Conservation (phyloP, 768 basidiomycete genomes). For the Trametes cubensis region DNA sequence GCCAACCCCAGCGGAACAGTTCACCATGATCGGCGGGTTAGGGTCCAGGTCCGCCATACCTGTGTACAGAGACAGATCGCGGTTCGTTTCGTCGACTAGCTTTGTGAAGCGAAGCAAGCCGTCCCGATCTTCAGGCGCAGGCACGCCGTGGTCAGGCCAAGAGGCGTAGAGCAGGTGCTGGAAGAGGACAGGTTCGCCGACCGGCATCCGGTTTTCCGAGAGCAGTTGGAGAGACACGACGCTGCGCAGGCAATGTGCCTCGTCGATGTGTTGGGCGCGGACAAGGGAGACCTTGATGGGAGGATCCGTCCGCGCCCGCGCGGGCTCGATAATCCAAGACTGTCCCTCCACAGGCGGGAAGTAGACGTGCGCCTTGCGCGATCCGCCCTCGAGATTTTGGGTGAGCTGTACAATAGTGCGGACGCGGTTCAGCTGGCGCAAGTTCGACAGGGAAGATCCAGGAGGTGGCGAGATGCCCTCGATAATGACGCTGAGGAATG, state of each 20-base stretch:
- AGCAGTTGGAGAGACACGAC: slow-evolving; percentile 56
- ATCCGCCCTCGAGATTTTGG: slow-evolving; percentile 65
- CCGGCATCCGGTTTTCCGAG: slow-evolving; percentile 21
- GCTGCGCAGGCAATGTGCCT: slow-evolving; percentile 64
- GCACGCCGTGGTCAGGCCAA: slow-evolving; percentile 90
- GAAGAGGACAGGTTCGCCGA: slow-evolving; percentile 51
- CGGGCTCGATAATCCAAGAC: slow-evolving; percentile 47
- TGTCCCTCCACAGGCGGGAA: slow-evolving; percentile 67
- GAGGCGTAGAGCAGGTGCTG: slow-evolving; percentile 72
- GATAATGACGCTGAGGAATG: slow-evolving; percentile 73
- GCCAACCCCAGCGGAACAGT: slow-evolving; percentile 88
- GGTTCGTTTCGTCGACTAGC: slow-evolving; percentile 67
- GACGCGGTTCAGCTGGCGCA: slow-evolving; percentile 45
- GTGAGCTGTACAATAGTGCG: slow-evolving; percentile 86
- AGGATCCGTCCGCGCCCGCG: slow-evolving; percentile 40
- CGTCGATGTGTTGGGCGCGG: slow-evolving; percentile 46
- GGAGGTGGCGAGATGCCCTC: slow-evolving; percentile 45
- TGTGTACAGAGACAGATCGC: slow-evolving; percentile 41
- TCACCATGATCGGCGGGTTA: slow-evolving; percentile 78
- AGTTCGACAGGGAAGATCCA: slow-evolving; percentile 20
- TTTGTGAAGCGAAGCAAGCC: slow-evolving; percentile 62
- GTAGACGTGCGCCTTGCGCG: slow-evolving; percentile 76
- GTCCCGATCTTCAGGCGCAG: slow-evolving; percentile 57
- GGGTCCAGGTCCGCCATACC: slow-evolving; percentile 41
- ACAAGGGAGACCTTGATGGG: slow-evolving; percentile 63